phyloP scores from a whole-genome alignment of 768 basidiomycete species.

The Boletales sp. region DNA sequence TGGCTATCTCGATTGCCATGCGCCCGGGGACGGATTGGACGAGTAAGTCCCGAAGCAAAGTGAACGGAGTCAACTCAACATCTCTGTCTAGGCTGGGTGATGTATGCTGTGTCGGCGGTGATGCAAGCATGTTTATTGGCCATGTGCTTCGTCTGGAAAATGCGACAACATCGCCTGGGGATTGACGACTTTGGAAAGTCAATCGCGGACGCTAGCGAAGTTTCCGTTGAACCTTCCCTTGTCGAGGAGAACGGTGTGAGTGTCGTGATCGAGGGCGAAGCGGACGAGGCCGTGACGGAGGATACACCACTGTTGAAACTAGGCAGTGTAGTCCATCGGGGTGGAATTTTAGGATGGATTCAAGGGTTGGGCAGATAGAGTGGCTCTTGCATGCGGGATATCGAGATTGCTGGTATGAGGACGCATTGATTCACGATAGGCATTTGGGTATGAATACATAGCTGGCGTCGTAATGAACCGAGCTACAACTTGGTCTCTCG shows the following conservation, averaged over 20 bases:
- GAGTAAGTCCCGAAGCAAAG: constrained; percentile 39
- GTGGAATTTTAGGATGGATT: constrained; percentile 25
- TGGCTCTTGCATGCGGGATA: too few species aligned
- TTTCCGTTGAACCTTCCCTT: background rate
- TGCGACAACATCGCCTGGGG: constrained; percentile 66
- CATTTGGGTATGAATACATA: too few species aligned
- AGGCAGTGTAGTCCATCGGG: constrained; percentile 13
- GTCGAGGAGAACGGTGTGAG: constrained; percentile 11
- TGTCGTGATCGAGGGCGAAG: constrained; percentile 20
- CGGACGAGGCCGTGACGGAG: constrained; percentile 6
- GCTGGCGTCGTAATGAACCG: too few species aligned
- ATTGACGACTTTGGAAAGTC: constrained; percentile 89
- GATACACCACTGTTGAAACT: constrained; percentile 24
- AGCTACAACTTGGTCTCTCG: background rate
- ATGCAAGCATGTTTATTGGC: constrained; percentile 80
- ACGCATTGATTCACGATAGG: too few species aligned
- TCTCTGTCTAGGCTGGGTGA: constrained; percentile 61
- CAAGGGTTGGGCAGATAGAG: constrained; percentile 15
- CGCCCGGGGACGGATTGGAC: constrained; percentile 84
- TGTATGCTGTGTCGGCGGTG: constrained; percentile 74
- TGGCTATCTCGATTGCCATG: constrained; percentile 79
- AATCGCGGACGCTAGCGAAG: constrained; percentile 17
- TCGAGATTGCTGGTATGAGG: too few species aligned
- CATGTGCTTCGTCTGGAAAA: constrained; percentile 86
- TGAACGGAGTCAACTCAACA: too few species aligned